phyloP scores from a whole-genome alignment of 257 asterid species.

The Striga asiatica region DNA sequence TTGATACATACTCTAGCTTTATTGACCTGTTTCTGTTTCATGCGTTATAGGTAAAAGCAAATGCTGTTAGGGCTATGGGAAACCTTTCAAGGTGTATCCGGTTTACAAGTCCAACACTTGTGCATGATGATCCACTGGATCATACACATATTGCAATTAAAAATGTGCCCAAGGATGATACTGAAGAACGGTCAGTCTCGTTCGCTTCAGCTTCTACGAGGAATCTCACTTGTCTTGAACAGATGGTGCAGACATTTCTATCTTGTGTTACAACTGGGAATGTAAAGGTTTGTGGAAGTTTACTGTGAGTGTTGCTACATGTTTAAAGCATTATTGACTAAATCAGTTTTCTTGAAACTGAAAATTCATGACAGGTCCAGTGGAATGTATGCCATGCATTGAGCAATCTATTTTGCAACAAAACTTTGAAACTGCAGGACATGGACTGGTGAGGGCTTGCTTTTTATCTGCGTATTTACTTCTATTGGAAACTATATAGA shows the following conservation, averaged over 20 bases:
- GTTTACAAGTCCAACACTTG: slow-evolving; percentile 29
- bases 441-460: slow-evolving; percentile 60
- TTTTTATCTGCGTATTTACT: not conserved
- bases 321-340: slow-evolving; percentile 8
- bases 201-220: slow-evolving; percentile 23
- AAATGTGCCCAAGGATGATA: slow-evolving; percentile 23
- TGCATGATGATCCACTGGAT: slow-evolving; percentile 22
- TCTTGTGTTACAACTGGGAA: slow-evolving; percentile 94
- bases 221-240: slow-evolving; percentile 51
- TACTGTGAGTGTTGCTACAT: slow-evolving; percentile 1
- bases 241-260: slow-evolving; percentile 86
- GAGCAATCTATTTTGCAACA: slow-evolving; percentile 80
- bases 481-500: not conserved
- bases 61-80: slow-evolving; percentile 95
- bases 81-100: slow-evolving; percentile 67
- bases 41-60: slow-evolving; percentile 66
- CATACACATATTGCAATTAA: slow-evolving; percentile 11
- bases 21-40: slow-evolving; percentile 1
- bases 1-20: slow-evolving; percentile 7
- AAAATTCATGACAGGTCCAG: slow-evolving; percentile 58
- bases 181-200: slow-evolving; percentile 24
- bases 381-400: slow-evolving; percentile 95
- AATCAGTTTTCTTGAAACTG: slow-evolving; percentile 8
- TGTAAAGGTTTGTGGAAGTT: slow-evolving; percentile 53
- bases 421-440: slow-evolving; percentile 52